phyloP scores from a whole-genome alignment of 345 rosid genomes.

The Hibiscus mutabilis region DNA sequence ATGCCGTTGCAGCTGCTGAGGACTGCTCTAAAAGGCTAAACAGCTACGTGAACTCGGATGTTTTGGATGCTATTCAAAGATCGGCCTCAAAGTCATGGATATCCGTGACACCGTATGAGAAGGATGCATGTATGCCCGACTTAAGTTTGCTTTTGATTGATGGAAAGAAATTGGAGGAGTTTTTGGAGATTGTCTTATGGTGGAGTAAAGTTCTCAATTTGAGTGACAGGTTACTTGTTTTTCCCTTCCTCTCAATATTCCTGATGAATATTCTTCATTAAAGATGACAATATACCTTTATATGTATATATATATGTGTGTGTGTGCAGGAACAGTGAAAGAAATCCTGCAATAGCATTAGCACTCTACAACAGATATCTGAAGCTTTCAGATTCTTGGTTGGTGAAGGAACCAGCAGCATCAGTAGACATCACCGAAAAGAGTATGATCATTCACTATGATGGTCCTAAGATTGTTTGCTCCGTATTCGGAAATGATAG shows the following conservation, averaged over 20 bases:
- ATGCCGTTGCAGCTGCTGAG: constrained; percentile 33
- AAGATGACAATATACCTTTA: neutral
- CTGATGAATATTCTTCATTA: neutral
- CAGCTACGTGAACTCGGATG: constrained; percentile 22
- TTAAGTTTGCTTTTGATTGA: constrained; percentile 27
- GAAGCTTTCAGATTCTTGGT: constrained; percentile 34
- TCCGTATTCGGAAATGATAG: constrained; percentile 11
- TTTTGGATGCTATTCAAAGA: constrained; percentile 38
- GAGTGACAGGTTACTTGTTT: constrained; percentile 22
- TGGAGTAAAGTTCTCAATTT: constrained; percentile 33
- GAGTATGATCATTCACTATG: constrained; percentile 15
- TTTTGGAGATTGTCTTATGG: constrained; percentile 29
- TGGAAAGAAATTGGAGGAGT: constrained; percentile 21
- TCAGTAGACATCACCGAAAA: neutral
- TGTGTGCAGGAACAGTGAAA: constrained; percentile 13
- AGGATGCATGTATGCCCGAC: constrained; percentile 31
- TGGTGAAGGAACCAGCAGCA: constrained; percentile 12
- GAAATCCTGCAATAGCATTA: constrained; percentile 25
- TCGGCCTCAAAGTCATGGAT: constrained; percentile 35
- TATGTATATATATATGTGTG: neutral
- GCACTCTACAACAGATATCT: constrained; percentile 26
- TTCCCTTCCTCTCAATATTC: neutral
- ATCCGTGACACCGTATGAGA: constrained; percentile 28
- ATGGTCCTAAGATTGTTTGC: constrained; percentile 30
- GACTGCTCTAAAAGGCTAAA: constrained; percentile 31